Evolutionary conservation across 352 stramenopile genomes (phyloP).

Genomic region (Phytophthora syringae): DNA sequence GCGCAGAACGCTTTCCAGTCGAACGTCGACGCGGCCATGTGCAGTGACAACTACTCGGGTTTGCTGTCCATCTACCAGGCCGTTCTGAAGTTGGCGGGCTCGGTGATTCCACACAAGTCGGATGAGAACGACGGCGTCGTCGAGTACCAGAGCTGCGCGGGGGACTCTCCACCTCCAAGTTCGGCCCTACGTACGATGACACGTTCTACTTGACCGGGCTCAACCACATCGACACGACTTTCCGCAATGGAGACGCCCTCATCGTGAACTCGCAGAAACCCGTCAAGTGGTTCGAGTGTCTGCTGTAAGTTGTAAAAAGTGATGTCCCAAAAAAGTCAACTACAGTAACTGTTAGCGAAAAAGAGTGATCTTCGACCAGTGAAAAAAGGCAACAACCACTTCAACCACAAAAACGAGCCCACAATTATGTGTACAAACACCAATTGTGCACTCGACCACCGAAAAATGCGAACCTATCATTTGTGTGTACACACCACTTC

Average conservation of each 20-base stretch:
- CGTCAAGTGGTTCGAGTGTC: constrained; percentile 52
- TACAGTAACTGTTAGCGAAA: too few species aligned
- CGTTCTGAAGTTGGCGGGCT: constrained; percentile 27
- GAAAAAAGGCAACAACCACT: too few species aligned
- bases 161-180: constrained; percentile 35
- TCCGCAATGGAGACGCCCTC: constrained; percentile 44
- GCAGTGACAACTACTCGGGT: constrained; percentile 43
- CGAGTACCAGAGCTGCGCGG: constrained; percentile 52
- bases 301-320: constrained; percentile 20
- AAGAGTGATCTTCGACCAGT: too few species aligned
- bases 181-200: constrained; percentile 36
- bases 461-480: too few species aligned
- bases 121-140: constrained; percentile 43
- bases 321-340: not conserved
- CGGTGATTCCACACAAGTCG: constrained; percentile 43
- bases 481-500: not conserved
- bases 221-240: constrained; percentile 49
- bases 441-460: too few species aligned
- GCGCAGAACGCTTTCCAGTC: constrained; percentile 32
- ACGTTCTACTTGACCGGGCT: constrained; percentile 48
- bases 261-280: constrained; percentile 43
- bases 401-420: too few species aligned
- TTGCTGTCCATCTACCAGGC: constrained; percentile 35
- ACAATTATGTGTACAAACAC: too few species aligned
- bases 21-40: constrained; percentile 43